phyloP scores from a whole-genome alignment of 208 protist species.

The Porcisia hertigi region DNA sequence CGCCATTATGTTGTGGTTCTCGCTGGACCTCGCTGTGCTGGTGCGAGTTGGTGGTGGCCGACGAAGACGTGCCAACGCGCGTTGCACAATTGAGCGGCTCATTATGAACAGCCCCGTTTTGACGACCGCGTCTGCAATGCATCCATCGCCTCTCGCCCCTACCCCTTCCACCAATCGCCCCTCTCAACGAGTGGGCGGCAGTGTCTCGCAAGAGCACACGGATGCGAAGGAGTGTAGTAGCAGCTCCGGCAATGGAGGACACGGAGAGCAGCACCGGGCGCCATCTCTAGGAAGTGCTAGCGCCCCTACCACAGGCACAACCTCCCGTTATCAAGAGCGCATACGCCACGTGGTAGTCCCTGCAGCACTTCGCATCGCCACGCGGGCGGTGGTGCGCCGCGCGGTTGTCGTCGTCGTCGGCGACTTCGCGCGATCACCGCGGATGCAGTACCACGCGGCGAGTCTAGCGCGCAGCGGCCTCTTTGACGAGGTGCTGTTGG shows the following conservation, averaged over 20 bases:
- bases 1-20: slow-evolving; percentile 51
- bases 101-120: slow-evolving; percentile 30
- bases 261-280: background rate
- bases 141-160: slow-evolving; percentile 3
- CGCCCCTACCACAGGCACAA: background rate
- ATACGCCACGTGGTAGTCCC: slow-evolving; percentile 35
- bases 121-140: slow-evolving; percentile 10
- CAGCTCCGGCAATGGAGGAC: slow-evolving; percentile 1
- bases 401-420: slow-evolving; percentile 89
- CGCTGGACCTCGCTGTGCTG: slow-evolving; percentile 70
- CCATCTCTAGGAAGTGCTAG: background rate
- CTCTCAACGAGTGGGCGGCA: background rate
- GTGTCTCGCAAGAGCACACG: background rate
- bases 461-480: slow-evolving; percentile 69
- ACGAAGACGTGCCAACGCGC: slow-evolving; percentile 41
- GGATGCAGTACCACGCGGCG: slow-evolving; percentile 92
- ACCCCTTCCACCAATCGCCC: background rate
- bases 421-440: slow-evolving; percentile 85
- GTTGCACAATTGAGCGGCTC: slow-evolving; percentile 43
- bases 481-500: slow-evolving; percentile 76
- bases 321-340: background rate
- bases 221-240: background rate
- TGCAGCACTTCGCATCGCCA: slow-evolving; percentile 43
- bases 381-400: slow-evolving; percentile 48
- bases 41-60: slow-evolving; percentile 57